Conservation (phyloP, 805 yeast species). For the Cyberlindnera samutprakarnensis region DNA sequence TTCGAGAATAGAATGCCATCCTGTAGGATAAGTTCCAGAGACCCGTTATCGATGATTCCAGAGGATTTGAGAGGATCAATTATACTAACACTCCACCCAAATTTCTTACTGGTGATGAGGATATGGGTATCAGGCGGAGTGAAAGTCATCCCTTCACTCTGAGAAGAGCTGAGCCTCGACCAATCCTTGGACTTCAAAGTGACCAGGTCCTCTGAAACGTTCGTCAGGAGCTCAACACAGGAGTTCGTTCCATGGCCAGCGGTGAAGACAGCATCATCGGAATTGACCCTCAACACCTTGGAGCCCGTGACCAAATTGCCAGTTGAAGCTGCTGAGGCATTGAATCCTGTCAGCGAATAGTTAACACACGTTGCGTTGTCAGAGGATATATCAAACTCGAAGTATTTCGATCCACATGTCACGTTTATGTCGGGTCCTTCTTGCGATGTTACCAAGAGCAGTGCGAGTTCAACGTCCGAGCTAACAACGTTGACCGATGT, state of each 20-base stretch:
- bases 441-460: neutral
- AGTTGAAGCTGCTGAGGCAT: slow-evolving; percentile 1
- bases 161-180: no score
- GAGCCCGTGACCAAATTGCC: slow-evolving; percentile 2
- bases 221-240: slow-evolving; percentile 3
- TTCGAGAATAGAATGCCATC: slow-evolving; percentile 1
- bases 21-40: slow-evolving; percentile 3
- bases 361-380: slow-evolving; percentile 6
- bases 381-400: slow-evolving; percentile 9
- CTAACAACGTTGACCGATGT: slow-evolving; percentile 5
- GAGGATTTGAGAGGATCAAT: slow-evolving; percentile 7
- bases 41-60: slow-evolving; percentile 4
- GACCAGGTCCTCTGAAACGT: slow-evolving; percentile 2
- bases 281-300: slow-evolving; percentile 1
- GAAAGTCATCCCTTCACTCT: no score
- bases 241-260: slow-evolving; percentile 5
- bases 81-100: slow-evolving; percentile 8
- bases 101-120: slow-evolving; percentile 1
- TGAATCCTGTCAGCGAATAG: slow-evolving; percentile 7
- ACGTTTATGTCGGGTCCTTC: neutral
- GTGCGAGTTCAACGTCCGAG: slow-evolving; percentile 5
- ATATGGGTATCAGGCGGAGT: slow-evolving; percentile 3
- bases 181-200: neutral
- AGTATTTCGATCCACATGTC: slow-evolving; percentile 7
- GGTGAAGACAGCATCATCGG: slow-evolving; percentile 5